phyloP scores from a whole-genome alignment of 345 rosid species.

The Eucalyptus paniculata region DNA sequence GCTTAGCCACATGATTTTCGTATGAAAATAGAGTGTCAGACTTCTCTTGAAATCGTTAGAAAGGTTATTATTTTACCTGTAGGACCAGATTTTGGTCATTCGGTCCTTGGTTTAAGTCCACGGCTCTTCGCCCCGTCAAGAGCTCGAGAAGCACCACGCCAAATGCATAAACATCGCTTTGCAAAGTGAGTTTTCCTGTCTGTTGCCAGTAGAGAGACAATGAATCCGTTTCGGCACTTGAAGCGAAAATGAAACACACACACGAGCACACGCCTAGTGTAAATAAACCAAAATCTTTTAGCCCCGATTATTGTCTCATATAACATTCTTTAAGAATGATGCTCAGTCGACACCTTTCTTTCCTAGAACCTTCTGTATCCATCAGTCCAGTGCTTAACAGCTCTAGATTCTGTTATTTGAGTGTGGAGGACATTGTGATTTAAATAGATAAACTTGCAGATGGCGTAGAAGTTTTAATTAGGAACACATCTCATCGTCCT shows the following conservation, averaged over 20 bases:
- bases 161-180: not conserved
- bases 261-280: not conserved
- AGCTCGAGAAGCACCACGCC: conserved; percentile 1
- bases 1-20: not conserved
- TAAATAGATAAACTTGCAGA: not conserved
- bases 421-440: not conserved
- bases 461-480: not conserved
- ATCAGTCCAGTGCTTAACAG: not conserved
- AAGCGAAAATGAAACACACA: not conserved
- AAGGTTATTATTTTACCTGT: not conserved
- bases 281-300: not conserved
- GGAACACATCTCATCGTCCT: not conserved
- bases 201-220: not conserved
- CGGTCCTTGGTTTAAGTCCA: not conserved
- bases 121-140: conserved; percentile 1
- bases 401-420: not conserved
- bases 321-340: not conserved
- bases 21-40: not conserved
- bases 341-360: not conserved
- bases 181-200: conserved; percentile 2
- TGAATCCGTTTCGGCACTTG: not conserved
- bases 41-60: not conserved
- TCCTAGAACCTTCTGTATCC: not conserved
- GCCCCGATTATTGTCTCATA: not conserved
- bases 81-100: conserved; percentile 1